phyloP scores from a whole-genome alignment of 2,329 filamentous ascomycete species.

The Leptographium lundbergii region DNA sequence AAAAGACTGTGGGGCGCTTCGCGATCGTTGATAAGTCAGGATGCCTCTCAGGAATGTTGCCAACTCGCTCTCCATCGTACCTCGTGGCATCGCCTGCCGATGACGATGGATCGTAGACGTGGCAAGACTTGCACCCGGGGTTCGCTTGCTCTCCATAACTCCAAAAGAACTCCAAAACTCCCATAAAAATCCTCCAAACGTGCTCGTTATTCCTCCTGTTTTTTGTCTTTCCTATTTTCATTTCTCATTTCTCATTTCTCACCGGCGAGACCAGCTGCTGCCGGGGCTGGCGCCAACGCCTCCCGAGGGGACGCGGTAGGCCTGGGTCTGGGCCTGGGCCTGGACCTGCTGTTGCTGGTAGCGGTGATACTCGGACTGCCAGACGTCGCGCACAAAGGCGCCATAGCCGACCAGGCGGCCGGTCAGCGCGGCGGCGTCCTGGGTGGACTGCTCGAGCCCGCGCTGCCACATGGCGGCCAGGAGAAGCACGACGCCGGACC shows the following conservation, averaged over 20 bases:
- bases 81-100: too few species aligned
- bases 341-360: conserved; percentile 37
- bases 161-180: not conserved
- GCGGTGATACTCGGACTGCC: conserved; percentile 42
- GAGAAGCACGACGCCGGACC: conserved; percentile 42
- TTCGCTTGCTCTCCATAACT: too few species aligned
- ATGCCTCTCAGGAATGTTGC: too few species aligned
- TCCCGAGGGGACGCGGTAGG: conserved; percentile 4
- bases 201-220: not conserved
- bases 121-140: too few species aligned
- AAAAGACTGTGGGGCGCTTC: too few species aligned
- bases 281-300: not conserved
- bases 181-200: not conserved
- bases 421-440: conserved; percentile 38
- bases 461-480: conserved; percentile 49
- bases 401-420: conserved; percentile 32
- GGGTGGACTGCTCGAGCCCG: conserved; percentile 49
- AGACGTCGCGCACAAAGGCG: conserved; percentile 37
- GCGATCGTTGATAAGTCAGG: too few species aligned
- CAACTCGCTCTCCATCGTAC: too few species aligned
- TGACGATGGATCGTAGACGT: too few species aligned
- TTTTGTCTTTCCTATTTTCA: not conserved
- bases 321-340: conserved; percentile 9
- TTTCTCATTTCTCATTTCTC: not conserved
- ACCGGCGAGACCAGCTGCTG: conserved; percentile 1